These are phyloP conservation scores for Cenchrus purpureus DNA, from an alignment of 176 grass and related monocot species.

Conservation along the genomic window DNA sequence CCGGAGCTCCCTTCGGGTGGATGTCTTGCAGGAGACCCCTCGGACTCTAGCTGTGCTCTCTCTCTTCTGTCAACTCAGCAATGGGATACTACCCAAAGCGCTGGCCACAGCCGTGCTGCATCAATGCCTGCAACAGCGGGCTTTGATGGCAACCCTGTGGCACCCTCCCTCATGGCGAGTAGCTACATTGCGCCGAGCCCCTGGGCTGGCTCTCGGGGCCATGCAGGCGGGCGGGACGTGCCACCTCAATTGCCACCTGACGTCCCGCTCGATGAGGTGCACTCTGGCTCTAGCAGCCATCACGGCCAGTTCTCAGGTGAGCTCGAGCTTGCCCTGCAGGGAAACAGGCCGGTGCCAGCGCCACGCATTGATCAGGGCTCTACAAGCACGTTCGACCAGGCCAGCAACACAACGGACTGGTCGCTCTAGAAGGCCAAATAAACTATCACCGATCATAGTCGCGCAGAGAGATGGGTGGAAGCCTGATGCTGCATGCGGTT, in stretches of 20 bases:
- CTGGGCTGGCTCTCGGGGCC: constrained; percentile 46
- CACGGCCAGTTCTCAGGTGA: constrained; percentile 86
- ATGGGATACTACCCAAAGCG: constrained; percentile 55
- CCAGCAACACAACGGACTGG: constrained; percentile 62
- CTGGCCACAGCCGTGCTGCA: constrained; percentile 43
- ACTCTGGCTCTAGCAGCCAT: constrained; percentile 43
- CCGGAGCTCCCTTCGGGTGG: constrained; percentile 63
- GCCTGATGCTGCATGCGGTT: constrained; percentile 11
- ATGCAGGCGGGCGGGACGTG: constrained; percentile 34
- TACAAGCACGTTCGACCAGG: constrained; percentile 51
- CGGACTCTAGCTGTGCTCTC: constrained; percentile 99
- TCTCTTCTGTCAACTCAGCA: constrained; percentile 99
- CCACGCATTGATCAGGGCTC: constrained; percentile 46
- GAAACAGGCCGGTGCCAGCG: constrained; percentile 46
- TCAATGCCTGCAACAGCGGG: constrained; percentile 44
- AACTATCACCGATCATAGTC: not conserved
- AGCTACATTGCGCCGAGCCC: constrained; percentile 57
- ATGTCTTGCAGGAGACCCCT: constrained; percentile 58
- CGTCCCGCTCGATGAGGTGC: constrained; percentile 53
- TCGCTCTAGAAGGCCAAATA: constrained; percentile 59
- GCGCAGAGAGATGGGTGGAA: constrained; percentile 37
- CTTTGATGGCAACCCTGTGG: constrained; percentile 52
- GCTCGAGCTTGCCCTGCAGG: constrained; percentile 86
- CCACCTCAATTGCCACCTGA: constrained; percentile 57
- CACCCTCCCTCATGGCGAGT: constrained; percentile 50